Conservation (phyloP, 2,329 filamentous ascomycete genomes). For the Colletotrichum gloeosporioides region DNA sequence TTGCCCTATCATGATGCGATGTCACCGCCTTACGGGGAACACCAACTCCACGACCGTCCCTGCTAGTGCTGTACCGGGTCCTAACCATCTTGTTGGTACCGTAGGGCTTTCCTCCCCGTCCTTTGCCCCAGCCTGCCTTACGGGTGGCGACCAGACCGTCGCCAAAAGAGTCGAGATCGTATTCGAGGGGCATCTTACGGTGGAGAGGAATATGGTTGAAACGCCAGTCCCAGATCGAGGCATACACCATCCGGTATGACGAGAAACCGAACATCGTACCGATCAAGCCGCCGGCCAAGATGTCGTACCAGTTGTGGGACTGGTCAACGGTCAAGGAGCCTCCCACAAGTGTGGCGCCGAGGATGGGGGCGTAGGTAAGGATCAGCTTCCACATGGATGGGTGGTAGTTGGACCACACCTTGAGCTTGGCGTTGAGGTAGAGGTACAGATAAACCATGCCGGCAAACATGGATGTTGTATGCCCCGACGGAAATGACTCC, state of each 20-base stretch:
- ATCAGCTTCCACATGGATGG: slow-evolving; percentile 79
- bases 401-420: slow-evolving; percentile 76
- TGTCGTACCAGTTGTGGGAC: slow-evolving; percentile 78
- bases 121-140: slow-evolving; percentile 62
- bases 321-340: slow-evolving; percentile 75
- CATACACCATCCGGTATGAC: slow-evolving; percentile 71
- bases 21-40: slow-evolving; percentile 8
- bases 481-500: slow-evolving; percentile 75
- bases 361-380: slow-evolving; percentile 67
- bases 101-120: neutral
- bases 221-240: slow-evolving; percentile 71
- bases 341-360: slow-evolving; percentile 71
- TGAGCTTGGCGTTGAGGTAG: slow-evolving; percentile 81
- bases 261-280: slow-evolving; percentile 70
- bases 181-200: slow-evolving; percentile 61
- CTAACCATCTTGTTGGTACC: neutral
- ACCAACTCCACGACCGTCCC: neutral
- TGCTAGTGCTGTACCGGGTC: neutral
- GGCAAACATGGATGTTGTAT: slow-evolving; percentile 75
- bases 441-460: slow-evolving; percentile 74
- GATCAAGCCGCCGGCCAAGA: slow-evolving; percentile 68
- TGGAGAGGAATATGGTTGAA: slow-evolving; percentile 71
- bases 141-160: slow-evolving; percentile 61
- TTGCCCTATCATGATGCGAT: neutral
- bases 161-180: slow-evolving; percentile 49